These are phyloP conservation scores for Penicillium samsonianum DNA, from an alignment of 495 filamentous ascomycete genomes.

Conservation along the genomic window DNA sequence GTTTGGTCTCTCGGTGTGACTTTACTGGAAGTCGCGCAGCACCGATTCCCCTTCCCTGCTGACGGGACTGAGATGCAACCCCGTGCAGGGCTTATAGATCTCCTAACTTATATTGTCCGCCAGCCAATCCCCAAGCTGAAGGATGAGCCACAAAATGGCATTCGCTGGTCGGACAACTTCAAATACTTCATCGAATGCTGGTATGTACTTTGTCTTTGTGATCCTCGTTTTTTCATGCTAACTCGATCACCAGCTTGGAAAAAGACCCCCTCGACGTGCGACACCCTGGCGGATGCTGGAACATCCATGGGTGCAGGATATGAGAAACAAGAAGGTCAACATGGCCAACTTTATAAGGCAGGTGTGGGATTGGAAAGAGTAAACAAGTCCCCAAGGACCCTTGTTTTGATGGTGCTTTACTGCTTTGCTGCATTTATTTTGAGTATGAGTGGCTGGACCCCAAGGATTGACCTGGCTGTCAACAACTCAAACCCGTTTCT, in stretches of 20 bases:
- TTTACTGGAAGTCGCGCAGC: conserved; percentile 93
- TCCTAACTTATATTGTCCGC: conserved; percentile 94
- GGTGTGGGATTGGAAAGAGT: conserved; percentile 91
- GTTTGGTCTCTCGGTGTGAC: conserved; percentile 98
- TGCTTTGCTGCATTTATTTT: conserved; percentile 30
- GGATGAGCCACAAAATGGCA: conserved; percentile 78
- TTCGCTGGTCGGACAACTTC: conserved; percentile 93
- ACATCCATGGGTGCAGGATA: conserved; percentile 97
- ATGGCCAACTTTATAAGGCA: conserved; percentile 89
- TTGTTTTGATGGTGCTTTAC: conserved; percentile 2
- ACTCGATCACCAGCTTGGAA: conserved; percentile 65
- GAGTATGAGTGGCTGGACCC: conserved; percentile 45
- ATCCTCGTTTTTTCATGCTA: conserved; percentile 4
- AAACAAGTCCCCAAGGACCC: conserved; percentile 11
- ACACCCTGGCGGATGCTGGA: conserved; percentile 99
- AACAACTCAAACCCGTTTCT: conserved; percentile 35
- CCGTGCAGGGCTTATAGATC: conserved; percentile 86
- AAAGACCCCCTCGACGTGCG: conserved; percentile 82
- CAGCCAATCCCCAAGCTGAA: conserved; percentile 96
- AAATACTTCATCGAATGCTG: conserved; percentile 99
- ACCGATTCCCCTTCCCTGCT: conserved; percentile 95
- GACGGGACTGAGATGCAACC: conserved; percentile 91
- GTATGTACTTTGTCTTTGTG: conserved; percentile 57
- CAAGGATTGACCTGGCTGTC: conserved; percentile 49
- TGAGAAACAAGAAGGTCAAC: conserved; percentile 92